Base-by-base conservation (phyloP, 768 basidiomycete genomes). In the Tulasnella sp. region DNA sequence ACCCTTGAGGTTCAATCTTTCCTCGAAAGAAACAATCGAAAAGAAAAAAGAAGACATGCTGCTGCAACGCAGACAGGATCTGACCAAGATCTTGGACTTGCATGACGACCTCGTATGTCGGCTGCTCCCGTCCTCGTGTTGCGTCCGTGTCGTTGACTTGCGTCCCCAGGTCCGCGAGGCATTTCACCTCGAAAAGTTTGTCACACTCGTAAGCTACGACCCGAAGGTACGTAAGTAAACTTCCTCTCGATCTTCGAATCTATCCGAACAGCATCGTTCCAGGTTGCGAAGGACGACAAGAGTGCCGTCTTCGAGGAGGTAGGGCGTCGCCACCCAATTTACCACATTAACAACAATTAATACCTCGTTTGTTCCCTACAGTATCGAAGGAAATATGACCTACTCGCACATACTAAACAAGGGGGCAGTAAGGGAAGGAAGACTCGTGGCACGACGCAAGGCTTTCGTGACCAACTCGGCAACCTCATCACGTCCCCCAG, bases 121-220 rank as follows among this genome's bases (percentile, higher is more conserved):
- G 8, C 23, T 19, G 6, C 27, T 23, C 4, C 1, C 41, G 58
- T 55, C 19, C 15, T 42, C 56, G 50, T 49, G 8, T n/a, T 29
- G n/a, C 25, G 34, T n/a, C 3, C 32, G 6, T 5, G 31, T 31
- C n/a, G 23, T 25, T 41, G 21, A 2, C 3, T 29, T 60, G 8
- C 6, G n/a, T 40, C 27, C 21, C 7, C 35, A 90, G 84, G 75
- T 94, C 46, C 79, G 92, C 59, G 89, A 97, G 69, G 74, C 79
- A 58, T 97, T 93, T 68, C 92, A 97, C 65, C 75, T 94, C 69
- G 84, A 92, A 62, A 74, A 83, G 58, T 93, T 85, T 66, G 77
- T 80, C 2, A 81, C 77, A 23, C 74, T 94, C 72, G 69, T 91
- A 34, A 75, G 73, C 17, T 97, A 81, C 67, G 77, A 93, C 68